Evolutionary conservation across 2,329 filamentous ascomycete species (phyloP), one percentile per base, ranked within the genome.

Genomic region (Leptographium wingfieldii): DNA sequence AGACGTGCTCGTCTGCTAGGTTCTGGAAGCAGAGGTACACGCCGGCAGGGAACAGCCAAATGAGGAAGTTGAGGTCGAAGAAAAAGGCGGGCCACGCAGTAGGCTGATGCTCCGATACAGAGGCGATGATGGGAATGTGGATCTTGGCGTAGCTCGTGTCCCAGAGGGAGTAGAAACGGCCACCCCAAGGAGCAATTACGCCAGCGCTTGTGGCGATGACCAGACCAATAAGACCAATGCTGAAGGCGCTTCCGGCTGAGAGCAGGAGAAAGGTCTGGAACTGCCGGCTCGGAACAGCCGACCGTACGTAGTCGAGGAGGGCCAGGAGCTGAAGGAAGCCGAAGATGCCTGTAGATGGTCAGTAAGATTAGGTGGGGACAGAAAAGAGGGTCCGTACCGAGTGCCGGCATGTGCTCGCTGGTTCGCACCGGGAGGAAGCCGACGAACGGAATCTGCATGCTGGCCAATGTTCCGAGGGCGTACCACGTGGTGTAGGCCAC

Each of bases 11-110:
- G 70, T 99, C 95, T 67, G 84, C 86, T 61, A 99, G 83, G 64
- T 87, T 86, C 71, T 91, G 88, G 85, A 97, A 99, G 79, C 92
- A 96, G 75, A 99, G 86, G 77, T 97, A 99, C 61, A 99, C 91
- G 74, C 94, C 94, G 14, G 94, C 95, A 1, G 64, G 64, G 59
- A 65, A 65, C 58, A 99, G 84, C 94, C 94, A 99, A 75, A 99
- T 96, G 69, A 99, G 82, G 78, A 99, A 85, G 78, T 95, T 96
- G 67, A 99, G 80, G 69, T 99, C 94, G 73, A 99, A 99, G 79
- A 99, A 99, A 81, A 96, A 99, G 19, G 95, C 90, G 2, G 94
- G 94, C 94, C 94, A 99, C 52, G 94, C 94, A 46, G 94, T 99
- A 59, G 94, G 94, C 76, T 99, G 94, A 77, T 99, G 94, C 76